phyloP scores from a whole-genome alignment of 2,329 filamentous ascomycete genomes.

The Aurifilum marmelostoma region DNA sequence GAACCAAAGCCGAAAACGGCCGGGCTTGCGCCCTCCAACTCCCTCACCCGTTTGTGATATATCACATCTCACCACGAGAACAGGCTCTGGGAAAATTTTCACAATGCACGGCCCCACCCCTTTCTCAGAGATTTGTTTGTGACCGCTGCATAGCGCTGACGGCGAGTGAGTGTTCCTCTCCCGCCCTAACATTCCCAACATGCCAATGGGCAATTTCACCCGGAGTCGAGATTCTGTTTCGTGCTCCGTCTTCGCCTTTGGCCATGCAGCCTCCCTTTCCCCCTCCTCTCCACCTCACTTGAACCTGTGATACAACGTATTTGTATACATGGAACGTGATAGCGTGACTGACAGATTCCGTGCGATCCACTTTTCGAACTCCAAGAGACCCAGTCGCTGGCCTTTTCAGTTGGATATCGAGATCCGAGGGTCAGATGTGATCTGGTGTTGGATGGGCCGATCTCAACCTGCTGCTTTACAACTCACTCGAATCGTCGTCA shows the following conservation, averaged over 20 bases:
- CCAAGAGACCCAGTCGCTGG: slow-evolving; percentile 1
- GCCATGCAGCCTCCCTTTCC: too few species aligned
- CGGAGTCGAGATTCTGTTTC: slow-evolving; percentile 2
- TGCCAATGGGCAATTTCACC: neutral
- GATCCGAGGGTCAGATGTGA: slow-evolving; percentile 22
- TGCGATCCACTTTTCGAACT: slow-evolving; percentile 7
- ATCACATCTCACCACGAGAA: slow-evolving; percentile 28
- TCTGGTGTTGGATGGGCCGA: slow-evolving; percentile 27
- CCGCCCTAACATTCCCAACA: neutral
- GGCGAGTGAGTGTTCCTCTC: neutral
- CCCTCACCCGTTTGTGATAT: slow-evolving; percentile 18
- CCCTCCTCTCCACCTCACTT: too few species aligned
- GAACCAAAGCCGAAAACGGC: slow-evolving; percentile 25
- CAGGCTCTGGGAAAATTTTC: slow-evolving; percentile 10
- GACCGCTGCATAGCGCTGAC: slow-evolving; percentile 22
- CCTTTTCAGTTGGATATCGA: slow-evolving; percentile 26
- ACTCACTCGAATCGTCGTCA: neutral
- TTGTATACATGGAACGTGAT: neutral
- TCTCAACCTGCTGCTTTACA: slow-evolving; percentile 21
- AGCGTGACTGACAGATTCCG: neutral
- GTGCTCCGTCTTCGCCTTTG: neutral
- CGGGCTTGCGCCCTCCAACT: slow-evolving; percentile 9
- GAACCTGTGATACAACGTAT: neutral
- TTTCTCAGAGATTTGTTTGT: slow-evolving; percentile 15
- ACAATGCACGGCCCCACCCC: slow-evolving; percentile 1